phyloP scores from a whole-genome alignment of 2,329 filamentous ascomycete species.

The Fusarium coffeatum region DNA sequence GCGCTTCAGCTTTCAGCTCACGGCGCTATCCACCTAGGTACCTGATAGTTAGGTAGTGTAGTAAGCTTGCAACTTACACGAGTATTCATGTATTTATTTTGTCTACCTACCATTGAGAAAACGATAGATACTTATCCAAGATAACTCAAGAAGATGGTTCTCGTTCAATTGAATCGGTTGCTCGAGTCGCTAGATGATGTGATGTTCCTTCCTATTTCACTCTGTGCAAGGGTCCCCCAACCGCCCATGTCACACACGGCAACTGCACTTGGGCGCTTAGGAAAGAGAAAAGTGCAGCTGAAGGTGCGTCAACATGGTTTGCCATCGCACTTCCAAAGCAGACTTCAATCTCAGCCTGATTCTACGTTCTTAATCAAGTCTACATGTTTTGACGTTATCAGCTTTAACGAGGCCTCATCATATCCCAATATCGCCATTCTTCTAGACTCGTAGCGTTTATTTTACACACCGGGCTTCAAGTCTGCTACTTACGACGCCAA shows the following conservation, averaged over 20 bases:
- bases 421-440: background rate
- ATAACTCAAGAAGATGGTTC: background rate
- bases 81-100: background rate
- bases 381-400: background rate
- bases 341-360: background rate
- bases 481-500: background rate
- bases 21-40: background rate
- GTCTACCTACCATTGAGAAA: background rate
- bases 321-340: background rate
- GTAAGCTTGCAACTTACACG: background rate
- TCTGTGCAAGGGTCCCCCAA: constrained; percentile 17
- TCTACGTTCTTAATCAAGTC: background rate
- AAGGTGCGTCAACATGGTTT: constrained; percentile 1
- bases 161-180: background rate
- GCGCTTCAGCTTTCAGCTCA: background rate
- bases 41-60: background rate
- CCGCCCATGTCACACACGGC: constrained; percentile 26
- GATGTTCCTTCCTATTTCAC: background rate
- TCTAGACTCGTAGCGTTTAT: background rate
- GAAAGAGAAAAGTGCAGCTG: constrained; percentile 8
- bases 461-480: background rate
- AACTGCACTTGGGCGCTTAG: constrained; percentile 18
- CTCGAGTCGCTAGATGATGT: background rate
- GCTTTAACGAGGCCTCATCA: background rate
- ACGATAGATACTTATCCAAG: background rate